Conservation (phyloP, 148 eudicot genomes). For the Camellia granthamiana region DNA sequence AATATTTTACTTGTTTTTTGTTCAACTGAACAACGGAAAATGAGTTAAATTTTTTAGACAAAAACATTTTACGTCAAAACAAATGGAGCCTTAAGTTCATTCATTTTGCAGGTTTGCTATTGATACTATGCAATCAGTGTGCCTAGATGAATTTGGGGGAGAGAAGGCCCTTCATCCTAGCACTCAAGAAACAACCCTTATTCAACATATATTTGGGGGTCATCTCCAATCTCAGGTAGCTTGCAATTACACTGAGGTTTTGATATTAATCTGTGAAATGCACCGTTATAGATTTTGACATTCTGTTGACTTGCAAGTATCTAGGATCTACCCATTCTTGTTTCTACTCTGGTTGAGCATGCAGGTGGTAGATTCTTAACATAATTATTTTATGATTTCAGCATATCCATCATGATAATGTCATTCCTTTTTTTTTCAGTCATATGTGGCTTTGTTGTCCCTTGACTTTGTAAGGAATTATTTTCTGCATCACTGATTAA, state of each 20-base stretch:
- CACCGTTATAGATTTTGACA: not conserved
- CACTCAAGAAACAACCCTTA: conserved; percentile 82
- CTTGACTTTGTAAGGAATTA: not conserved
- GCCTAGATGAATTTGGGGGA: conserved; percentile 91
- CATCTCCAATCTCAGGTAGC: conserved; percentile 93
- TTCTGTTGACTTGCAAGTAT: not conserved
- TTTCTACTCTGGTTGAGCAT: not conserved
- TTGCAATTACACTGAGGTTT: not conserved
- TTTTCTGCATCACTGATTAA: not conserved
- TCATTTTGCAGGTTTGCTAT: conserved; percentile 66
- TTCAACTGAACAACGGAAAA: too few relatives aligned
- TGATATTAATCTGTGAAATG: not conserved
- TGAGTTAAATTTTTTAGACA: too few relatives aligned
- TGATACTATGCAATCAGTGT: conserved; percentile 91
- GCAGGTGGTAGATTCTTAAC: not conserved
- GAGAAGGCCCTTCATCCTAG: conserved; percentile 67
- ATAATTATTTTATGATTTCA: not conserved
- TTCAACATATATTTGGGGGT: conserved; percentile 96
- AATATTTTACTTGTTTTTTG: too few relatives aligned
- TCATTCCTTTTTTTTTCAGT: not conserved
- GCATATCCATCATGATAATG: not conserved
- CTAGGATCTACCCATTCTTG: not conserved
- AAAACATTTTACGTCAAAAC: too few relatives aligned
- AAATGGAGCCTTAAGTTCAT: not conserved
- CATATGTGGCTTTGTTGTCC: not conserved